Percentiles rank a stretch among this genome's conserved stretches.
Conservation (phyloP, 2,329 filamentous ascomycete genomes). For the Sclerotinia trifoliorum region DNA sequence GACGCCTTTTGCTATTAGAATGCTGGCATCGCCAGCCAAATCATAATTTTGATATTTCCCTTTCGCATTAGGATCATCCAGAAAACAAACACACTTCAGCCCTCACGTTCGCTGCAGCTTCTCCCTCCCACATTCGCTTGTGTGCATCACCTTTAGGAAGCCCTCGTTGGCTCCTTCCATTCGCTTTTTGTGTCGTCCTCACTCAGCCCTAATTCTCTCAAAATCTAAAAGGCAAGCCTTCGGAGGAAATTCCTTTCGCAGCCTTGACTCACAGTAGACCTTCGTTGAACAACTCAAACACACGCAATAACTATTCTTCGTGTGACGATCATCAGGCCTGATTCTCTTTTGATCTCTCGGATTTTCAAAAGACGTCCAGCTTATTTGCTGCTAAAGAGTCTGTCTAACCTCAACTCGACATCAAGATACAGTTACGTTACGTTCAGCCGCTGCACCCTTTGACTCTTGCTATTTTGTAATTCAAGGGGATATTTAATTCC, state of each 20-base stretch:
- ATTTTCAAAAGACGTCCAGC: conserved; percentile 12
- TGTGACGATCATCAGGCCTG: conserved; percentile 25
- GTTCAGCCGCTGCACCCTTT: conserved; percentile 33
- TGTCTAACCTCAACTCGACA: conserved; percentile 23
- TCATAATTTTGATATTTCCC: conserved; percentile 22
- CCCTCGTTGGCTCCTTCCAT: conserved; percentile 74
- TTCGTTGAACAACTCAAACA: conserved; percentile 25
- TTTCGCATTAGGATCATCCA: conserved; percentile 21
- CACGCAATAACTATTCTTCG: conserved; percentile 14
- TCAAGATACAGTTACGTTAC: conserved; percentile 35
- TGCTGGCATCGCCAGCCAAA: conserved; percentile 34
- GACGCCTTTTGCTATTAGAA: conserved; percentile 35
- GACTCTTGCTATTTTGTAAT: conserved; percentile 28
- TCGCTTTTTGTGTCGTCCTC: conserved; percentile 55
- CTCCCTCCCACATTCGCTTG: conserved; percentile 37
- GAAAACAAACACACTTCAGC: conserved; percentile 16
- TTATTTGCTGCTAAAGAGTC: conserved; percentile 27
- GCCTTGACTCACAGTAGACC: conserved; percentile 27
- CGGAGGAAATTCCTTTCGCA: conserved; percentile 32
- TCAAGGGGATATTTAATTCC: conserved; percentile 24
- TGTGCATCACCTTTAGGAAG: conserved; percentile 52
- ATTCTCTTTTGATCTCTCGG: conserved; percentile 14
- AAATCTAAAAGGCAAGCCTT: conserved; percentile 34
- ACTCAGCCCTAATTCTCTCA: conserved; percentile 33
- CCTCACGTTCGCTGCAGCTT: conserved; percentile 25